Evolutionary conservation across 768 basidiomycete genomes (phyloP).

Genomic region (Rickenella mellea): DNA sequence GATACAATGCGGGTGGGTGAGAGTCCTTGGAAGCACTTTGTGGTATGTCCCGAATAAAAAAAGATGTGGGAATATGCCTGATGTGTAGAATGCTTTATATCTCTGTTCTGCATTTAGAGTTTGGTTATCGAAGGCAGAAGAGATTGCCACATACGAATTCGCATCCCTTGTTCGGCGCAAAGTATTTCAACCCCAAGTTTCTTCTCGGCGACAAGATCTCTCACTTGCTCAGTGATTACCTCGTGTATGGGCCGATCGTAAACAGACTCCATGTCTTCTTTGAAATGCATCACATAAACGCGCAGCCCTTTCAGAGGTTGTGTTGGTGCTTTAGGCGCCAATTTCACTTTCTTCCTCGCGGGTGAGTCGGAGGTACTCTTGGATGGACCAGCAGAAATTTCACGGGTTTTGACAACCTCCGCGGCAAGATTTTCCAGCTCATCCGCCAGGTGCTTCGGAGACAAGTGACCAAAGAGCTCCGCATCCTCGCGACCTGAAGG

Average conservation of each 20-base stretch:
- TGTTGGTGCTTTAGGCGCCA: constrained; percentile 30
- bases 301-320: constrained; percentile 49
- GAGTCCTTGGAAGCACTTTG: neutral
- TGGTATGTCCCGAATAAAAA: neutral
- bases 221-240: constrained; percentile 68
- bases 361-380: constrained; percentile 4
- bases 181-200: constrained; percentile 65
- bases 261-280: constrained; percentile 52
- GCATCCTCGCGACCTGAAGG: constrained; percentile 60
- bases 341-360: constrained; percentile 26
- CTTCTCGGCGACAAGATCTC: constrained; percentile 45
- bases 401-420: constrained; percentile 47
- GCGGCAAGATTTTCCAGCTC: constrained; percentile 66
- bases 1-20: neutral
- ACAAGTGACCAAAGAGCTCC: constrained; percentile 78
- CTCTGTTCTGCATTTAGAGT: constrained; percentile 1
- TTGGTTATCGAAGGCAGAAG: neutral
- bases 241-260: constrained; percentile 45
- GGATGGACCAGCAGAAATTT: constrained; percentile 2
- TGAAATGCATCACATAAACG: constrained; percentile 84
- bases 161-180: constrained; percentile 72
- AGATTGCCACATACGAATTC: constrained; percentile 48
- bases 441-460: constrained; percentile 65
- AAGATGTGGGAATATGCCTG: constrained; percentile 7
- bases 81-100: constrained; percentile 21